A percentile compares a stretch with the other conserved stretches of the same genome.
Conservation (phyloP, 345 rosid species). For the Psidium friedrichsthalianum region DNA sequence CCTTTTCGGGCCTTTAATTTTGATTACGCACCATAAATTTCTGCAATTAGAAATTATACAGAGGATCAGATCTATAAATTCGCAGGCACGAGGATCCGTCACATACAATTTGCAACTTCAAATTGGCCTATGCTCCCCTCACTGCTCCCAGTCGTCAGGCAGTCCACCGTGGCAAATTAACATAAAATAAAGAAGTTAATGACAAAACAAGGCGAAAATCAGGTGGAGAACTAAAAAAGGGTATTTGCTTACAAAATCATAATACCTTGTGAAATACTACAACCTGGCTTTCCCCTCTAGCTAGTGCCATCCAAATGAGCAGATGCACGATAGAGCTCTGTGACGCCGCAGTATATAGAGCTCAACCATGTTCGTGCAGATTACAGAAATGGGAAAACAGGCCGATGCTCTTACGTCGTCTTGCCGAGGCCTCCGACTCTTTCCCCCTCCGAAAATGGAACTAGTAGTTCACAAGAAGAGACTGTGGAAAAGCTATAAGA, state of each 20-base stretch:
- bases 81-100: neutral
- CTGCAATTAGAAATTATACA: too few relatives aligned
- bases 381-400: fast-evolving
- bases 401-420: neutral
- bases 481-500: neutral
- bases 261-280: neutral
- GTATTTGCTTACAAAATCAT: neutral
- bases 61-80: neutral
- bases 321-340: neutral
- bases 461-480: neutral
- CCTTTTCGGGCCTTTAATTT: too few relatives aligned
- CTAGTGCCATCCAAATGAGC: neutral
- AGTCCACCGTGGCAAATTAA: neutral
- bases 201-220: neutral
- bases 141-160: neutral
- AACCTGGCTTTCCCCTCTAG: neutral
- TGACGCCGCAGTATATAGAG: neutral
- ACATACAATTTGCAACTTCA: neutral
- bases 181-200: neutral
- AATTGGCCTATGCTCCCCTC: neutral
- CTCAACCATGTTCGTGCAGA: neutral
- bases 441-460: neutral
- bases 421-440: neutral
- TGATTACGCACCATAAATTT: too few relatives aligned
- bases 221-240: neutral